These are phyloP conservation scores for Coemansia furcata DNA, from an alignment of 192 early-diverging fungal species.

Conservation along the genomic window DNA sequence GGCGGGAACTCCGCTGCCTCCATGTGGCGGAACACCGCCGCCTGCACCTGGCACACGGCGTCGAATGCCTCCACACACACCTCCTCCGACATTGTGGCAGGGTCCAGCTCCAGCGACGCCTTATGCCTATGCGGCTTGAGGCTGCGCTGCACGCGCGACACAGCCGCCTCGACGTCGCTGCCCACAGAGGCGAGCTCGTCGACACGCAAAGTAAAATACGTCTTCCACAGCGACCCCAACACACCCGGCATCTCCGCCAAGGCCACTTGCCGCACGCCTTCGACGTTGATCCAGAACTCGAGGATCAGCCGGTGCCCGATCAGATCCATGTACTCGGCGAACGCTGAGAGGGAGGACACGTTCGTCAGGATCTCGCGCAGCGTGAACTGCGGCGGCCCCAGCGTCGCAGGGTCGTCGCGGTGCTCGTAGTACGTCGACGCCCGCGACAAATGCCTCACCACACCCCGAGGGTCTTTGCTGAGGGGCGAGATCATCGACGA, in stretches of 20 bases:
- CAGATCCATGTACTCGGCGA: conserved; percentile 80
- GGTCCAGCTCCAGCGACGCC: conserved; percentile 22
- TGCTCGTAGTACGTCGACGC: conserved; percentile 50
- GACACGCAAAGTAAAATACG: conserved; percentile 50
- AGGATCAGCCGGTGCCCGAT: conserved; percentile 61
- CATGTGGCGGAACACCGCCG: conserved; percentile 65
- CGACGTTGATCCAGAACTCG: conserved; percentile 74
- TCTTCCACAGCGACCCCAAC: conserved; percentile 50
- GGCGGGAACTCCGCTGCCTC: conserved; percentile 56
- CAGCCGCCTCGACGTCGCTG: conserved; percentile 22
- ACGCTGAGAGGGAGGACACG: conserved; percentile 64
- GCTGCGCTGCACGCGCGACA: conserved; percentile 33
- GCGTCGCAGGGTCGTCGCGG: conserved; percentile 38
- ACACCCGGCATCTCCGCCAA: conserved; percentile 19
- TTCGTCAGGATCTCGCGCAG: conserved; percentile 65
- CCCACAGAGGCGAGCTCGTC: conserved; percentile 41
- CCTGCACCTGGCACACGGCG: conserved; percentile 53
- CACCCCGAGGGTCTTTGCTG: neutral
- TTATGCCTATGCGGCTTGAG: conserved; percentile 26
- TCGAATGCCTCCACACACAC: conserved; percentile 37
- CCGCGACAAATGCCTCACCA: conserved; percentile 9
- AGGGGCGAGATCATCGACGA: neutral
- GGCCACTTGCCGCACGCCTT: conserved; percentile 54
- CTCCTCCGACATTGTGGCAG: neutral
- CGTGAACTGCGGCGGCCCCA: conserved; percentile 52